Evolutionary conservation across 768 basidiomycete species (phyloP).

Genomic region (Rhodotorula babjevae): DNA sequence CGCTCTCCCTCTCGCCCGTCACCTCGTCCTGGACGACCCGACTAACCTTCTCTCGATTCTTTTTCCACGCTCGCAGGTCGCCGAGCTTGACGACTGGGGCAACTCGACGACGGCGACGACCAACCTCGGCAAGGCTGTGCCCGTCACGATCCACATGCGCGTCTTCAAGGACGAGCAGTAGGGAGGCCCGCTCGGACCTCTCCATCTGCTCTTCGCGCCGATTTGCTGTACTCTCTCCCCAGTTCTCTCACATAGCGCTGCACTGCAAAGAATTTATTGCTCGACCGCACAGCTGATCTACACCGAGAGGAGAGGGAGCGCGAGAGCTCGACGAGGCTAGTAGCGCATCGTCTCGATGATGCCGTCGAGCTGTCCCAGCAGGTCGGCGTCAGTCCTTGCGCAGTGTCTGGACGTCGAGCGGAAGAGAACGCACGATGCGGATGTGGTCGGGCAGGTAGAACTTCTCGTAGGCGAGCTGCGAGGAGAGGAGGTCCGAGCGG

Average conservation of each 20-base stretch:
- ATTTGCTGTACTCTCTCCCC: neutral
- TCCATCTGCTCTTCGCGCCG: neutral
- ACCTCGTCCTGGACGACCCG: too few relatives aligned
- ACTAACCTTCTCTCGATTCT: too few relatives aligned
- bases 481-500: conserved; percentile 44
- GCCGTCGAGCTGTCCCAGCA: conserved; percentile 18
- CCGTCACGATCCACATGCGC: conserved; percentile 18
- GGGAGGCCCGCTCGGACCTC: neutral
- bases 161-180: conserved; percentile 25
- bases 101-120: conserved; percentile 10
- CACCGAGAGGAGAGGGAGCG: neutral
- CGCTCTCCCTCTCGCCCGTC: neutral
- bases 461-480: conserved; percentile 82
- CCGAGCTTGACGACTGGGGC: conserved; percentile 23
- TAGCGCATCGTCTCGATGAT: conserved; percentile 36
- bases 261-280: neutral
- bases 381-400: neutral
- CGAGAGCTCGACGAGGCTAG: neutral
- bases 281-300: neutral
- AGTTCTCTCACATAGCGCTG: neutral
- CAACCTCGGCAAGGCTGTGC: conserved; percentile 11
- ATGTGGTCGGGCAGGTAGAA: conserved; percentile 86
- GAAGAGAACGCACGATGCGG: conserved; percentile 52
- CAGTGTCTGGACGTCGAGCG: neutral
- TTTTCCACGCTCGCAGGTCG: neutral